Evolutionary conservation across 2,329 filamentous ascomycete species (phyloP).

Genomic region (Alternaria sp.): DNA sequence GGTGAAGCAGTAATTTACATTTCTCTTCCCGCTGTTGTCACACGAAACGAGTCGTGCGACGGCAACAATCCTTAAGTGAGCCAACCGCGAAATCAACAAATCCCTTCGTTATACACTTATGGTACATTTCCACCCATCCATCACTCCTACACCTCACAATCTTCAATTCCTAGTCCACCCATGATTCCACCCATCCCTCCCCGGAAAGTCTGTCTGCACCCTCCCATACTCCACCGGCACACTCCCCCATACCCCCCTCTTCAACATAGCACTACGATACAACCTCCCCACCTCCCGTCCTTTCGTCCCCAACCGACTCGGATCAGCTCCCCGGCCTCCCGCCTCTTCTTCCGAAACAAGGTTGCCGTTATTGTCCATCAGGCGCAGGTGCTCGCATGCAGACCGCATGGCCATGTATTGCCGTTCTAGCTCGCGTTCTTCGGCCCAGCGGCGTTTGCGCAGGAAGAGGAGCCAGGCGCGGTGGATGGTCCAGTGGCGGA

Average conservation of each 20-base stretch:
- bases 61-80: neutral
- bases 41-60: neutral
- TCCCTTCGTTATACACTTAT: conserved; percentile 11
- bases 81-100: neutral
- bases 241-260: conserved; percentile 83
- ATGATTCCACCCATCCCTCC: conserved; percentile 86
- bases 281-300: conserved; percentile 71
- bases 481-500: conserved; percentile 99
- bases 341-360: conserved; percentile 58
- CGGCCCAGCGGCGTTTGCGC: conserved; percentile 69
- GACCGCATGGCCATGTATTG: conserved; percentile 82
- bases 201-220: conserved; percentile 83
- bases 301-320: conserved; percentile 34
- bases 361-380: conserved; percentile 57
- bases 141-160: neutral
- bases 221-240: conserved; percentile 93
- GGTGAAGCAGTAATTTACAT: too few relatives aligned
- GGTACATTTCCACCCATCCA: conserved; percentile 17
- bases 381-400: conserved; percentile 83
- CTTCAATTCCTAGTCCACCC: conserved; percentile 74
- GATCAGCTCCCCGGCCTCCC: conserved; percentile 61
- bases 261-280: conserved; percentile 88
- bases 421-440: conserved; percentile 76
- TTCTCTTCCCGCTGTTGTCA: neutral
- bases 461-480: conserved; percentile 89